phyloP scores from a whole-genome alignment of 2,329 filamentous ascomycete species.

The Phialophora tarda region DNA sequence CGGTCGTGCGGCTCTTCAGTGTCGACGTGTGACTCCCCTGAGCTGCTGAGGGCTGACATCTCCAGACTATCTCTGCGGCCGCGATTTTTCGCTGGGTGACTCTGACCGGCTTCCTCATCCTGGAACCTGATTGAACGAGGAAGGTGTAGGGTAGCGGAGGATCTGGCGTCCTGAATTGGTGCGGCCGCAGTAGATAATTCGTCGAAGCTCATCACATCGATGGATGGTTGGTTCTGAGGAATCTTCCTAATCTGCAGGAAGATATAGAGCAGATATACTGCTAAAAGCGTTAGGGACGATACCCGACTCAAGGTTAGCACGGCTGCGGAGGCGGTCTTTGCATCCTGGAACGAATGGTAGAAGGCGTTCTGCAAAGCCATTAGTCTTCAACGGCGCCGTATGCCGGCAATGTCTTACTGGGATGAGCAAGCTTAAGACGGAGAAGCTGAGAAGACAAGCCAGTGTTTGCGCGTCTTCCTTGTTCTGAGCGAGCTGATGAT shows the following conservation, averaged over 20 bases:
- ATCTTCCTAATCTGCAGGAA: slow-evolving; percentile 76
- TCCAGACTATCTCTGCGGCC: slow-evolving; percentile 6
- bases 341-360: slow-evolving; percentile 23
- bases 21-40: not conserved
- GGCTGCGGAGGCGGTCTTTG: slow-evolving; percentile 9
- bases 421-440: slow-evolving; percentile 81
- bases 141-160: not conserved
- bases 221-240: not conserved
- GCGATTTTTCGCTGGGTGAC: not conserved
- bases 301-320: slow-evolving; percentile 52
- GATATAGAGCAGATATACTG: slow-evolving; percentile 77
- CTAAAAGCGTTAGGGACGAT: slow-evolving; percentile 73
- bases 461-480: slow-evolving; percentile 88
- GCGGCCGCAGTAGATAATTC: not conserved
- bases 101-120: slow-evolving; percentile 1
- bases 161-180: not conserved
- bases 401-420: slow-evolving; percentile 51
- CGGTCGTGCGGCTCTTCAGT: not conserved
- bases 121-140: slow-evolving; percentile 12
- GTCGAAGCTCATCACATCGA: not conserved
- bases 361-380: slow-evolving; percentile 22
- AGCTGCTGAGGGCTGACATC: slow-evolving; percentile 8
- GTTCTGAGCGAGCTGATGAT: slow-evolving; percentile 85
- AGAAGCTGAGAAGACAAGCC: slow-evolving; percentile 76
- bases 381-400: slow-evolving; percentile 11